A percentile compares a stretch with the other conserved stretches of the same genome.
These are phyloP conservation scores for Penicillium sp. DNA, from an alignment of 2,329 filamentous ascomycete genomes.

Conservation along the genomic window DNA sequence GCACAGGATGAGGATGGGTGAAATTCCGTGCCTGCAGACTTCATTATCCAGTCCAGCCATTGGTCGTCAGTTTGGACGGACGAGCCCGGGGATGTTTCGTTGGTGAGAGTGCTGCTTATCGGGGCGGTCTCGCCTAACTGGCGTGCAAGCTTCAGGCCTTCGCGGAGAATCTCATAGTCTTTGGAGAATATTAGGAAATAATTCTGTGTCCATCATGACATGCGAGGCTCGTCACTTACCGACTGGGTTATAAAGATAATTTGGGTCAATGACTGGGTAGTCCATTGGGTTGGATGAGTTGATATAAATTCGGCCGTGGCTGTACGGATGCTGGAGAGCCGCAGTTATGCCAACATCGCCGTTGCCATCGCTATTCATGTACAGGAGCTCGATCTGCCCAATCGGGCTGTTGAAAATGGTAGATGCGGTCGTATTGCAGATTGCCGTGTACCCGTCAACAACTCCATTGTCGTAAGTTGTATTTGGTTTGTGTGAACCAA, in stretches of 20 bases:
- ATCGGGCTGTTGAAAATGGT: conserved; percentile 26
- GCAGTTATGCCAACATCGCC: conserved; percentile 32
- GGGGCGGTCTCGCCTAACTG: conserved; percentile 24
- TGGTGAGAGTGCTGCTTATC: conserved; percentile 21
- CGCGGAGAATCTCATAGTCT: conserved; percentile 28
- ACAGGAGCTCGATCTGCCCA: conserved; percentile 30
- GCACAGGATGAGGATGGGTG: conserved; percentile 30
- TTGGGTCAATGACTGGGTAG: conserved; percentile 33
- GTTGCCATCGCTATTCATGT: conserved; percentile 32
- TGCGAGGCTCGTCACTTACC: conserved; percentile 15
- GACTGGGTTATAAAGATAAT: conserved; percentile 27
- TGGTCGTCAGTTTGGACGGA: conserved; percentile 26
- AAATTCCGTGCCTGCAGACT: conserved; percentile 25
- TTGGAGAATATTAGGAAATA: too few species aligned
- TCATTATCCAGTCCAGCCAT: conserved; percentile 25
- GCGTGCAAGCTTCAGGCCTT: conserved; percentile 31
- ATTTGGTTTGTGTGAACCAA: conserved; percentile 23
- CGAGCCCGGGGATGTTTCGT: conserved; percentile 25
- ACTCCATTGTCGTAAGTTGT: conserved; percentile 28
- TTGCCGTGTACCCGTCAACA: conserved; percentile 30
- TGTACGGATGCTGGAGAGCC: conserved; percentile 33
- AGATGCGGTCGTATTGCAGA: conserved; percentile 28
- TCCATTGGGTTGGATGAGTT: conserved; percentile 33
- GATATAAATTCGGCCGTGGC: conserved; percentile 33
- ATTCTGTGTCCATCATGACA: not conserved